These are phyloP conservation scores for Eucalyptus sp. DNA, from an alignment of 345 rosid species.

Conservation along the genomic window DNA sequence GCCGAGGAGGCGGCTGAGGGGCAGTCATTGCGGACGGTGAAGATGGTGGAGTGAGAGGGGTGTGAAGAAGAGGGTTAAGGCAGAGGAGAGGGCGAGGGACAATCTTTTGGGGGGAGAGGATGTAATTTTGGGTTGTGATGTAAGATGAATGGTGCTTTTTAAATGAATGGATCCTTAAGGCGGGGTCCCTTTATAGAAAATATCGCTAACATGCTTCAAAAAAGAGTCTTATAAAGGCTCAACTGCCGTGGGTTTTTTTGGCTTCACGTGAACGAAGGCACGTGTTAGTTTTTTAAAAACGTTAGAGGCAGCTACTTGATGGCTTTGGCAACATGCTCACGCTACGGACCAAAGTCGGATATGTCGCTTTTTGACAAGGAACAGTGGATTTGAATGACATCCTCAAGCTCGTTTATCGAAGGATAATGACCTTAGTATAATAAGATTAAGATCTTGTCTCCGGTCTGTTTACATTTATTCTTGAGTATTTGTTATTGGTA, in stretches of 20 bases:
- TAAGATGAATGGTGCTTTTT: neutral
- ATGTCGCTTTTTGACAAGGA: neutral
- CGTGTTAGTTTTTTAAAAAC: neutral
- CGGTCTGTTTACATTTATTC: too few relatives aligned
- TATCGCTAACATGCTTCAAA: neutral
- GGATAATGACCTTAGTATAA: neutral
- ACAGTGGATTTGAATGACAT: neutral
- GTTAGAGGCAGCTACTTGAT: neutral
- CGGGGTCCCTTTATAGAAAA: neutral
- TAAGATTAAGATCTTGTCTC: too few relatives aligned
- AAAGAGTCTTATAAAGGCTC: too few relatives aligned
- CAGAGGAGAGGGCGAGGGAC: neutral
- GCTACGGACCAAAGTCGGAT: neutral
- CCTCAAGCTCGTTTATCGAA: neutral
- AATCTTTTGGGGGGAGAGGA: too few relatives aligned
- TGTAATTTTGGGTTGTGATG: too few relatives aligned
- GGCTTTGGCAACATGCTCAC: neutral
- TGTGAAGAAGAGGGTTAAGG: neutral
- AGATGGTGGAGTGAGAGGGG: constrained; percentile 4
- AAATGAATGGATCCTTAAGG: too few relatives aligned
- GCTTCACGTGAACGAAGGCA: neutral
- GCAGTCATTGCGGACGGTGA: constrained; percentile 9
- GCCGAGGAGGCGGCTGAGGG: neutral
- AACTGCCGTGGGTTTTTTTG: neutral
- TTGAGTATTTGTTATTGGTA: too few relatives aligned